Evolutionary conservation across 805 yeast genomes (phyloP).

Genomic region (Candida ulmi): DNA sequence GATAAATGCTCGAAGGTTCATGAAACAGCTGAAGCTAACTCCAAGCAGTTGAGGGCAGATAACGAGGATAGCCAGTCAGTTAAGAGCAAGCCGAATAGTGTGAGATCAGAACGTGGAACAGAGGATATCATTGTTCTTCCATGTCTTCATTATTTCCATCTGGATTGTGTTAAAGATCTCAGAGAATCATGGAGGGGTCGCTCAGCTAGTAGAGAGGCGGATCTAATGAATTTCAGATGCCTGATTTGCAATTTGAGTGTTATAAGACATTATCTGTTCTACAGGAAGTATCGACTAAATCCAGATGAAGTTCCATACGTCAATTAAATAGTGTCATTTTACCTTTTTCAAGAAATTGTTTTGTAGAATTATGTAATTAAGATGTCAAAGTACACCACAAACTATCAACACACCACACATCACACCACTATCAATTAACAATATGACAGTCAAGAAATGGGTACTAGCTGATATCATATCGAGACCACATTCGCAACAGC

Average conservation of each 20-base stretch:
- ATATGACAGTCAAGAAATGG: conserved; percentile 14
- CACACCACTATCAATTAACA: too few relatives aligned
- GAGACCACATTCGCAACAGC: conserved; percentile 14
- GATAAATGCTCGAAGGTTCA: too few relatives aligned
- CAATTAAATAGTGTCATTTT: background rate
- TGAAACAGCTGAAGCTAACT: too few relatives aligned
- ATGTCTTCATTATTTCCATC: conserved; percentile 1
- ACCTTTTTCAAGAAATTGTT: too few relatives aligned
- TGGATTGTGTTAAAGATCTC: background rate
- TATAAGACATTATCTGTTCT: background rate
- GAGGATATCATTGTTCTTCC: background rate
- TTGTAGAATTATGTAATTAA: too few relatives aligned
- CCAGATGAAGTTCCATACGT: background rate
- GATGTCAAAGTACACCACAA: too few relatives aligned
- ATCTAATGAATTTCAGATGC: background rate
- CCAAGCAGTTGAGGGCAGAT: too few relatives aligned
- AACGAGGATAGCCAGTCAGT: too few relatives aligned
- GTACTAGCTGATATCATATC: conserved; percentile 15
- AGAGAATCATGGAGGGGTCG: background rate
- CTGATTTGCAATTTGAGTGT: background rate
- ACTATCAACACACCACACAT: too few relatives aligned
- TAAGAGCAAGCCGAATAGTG: too few relatives aligned
- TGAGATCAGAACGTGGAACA: too few relatives aligned
- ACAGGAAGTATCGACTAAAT: background rate
- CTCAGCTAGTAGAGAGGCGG: too few relatives aligned